These are phyloP conservation scores for Porodaedalea pini DNA, from an alignment of 1,284 basidiomycete species.

Conservation along the genomic window DNA sequence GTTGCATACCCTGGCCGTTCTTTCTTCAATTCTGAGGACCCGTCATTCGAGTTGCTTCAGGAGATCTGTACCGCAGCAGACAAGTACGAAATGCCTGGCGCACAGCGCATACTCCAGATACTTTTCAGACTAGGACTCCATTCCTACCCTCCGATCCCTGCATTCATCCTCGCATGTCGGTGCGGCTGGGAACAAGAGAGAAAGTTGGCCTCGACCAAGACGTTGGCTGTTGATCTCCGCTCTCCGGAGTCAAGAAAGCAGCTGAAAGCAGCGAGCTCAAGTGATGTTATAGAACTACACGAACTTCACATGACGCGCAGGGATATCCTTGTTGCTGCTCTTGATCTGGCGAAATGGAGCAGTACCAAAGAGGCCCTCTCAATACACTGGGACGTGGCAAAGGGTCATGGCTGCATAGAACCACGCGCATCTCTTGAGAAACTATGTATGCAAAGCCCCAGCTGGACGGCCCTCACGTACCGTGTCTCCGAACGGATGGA, in stretches of 20 bases:
- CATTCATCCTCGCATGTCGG: neutral
- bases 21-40: neutral
- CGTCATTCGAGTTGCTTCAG: neutral
- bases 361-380: too few relatives aligned
- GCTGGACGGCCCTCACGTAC: too few relatives aligned
- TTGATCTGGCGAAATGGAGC: too few relatives aligned
- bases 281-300: slow-evolving; percentile 1
- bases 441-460: too few relatives aligned
- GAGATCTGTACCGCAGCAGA: neutral
- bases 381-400: too few relatives aligned
- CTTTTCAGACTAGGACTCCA: neutral
- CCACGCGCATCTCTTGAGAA: too few relatives aligned
- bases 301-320: slow-evolving; percentile 12
- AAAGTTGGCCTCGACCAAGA: slow-evolving; percentile 1
- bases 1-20: slow-evolving; percentile 11
- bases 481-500: too few relatives aligned
- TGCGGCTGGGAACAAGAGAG: slow-evolving; percentile 6
- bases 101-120: neutral
- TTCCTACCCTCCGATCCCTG: neutral
- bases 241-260: neutral
- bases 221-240: neutral
- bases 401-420: too few relatives aligned
- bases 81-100: slow-evolving; percentile 1
- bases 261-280: neutral
- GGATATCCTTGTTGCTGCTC: neutral